These are phyloP conservation scores for Cadophora luteo-olivacea DNA, from an alignment of 2,329 filamentous ascomycete genomes.

Conservation along the genomic window DNA sequence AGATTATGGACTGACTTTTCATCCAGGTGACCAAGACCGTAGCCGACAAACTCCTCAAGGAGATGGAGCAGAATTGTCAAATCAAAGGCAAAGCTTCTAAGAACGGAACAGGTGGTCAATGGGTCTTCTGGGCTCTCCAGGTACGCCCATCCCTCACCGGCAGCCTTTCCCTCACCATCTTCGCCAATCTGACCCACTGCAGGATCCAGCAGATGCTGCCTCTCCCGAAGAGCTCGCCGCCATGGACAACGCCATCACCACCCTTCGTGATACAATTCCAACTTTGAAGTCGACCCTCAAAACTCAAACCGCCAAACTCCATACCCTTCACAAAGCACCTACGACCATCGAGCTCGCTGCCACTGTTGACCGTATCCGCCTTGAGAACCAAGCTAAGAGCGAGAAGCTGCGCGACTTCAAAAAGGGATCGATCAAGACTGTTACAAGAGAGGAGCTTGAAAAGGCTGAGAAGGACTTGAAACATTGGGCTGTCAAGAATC, in stretches of 20 bases:
- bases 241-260: slow-evolving; percentile 55
- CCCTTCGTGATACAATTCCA: slow-evolving; percentile 52
- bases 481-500: slow-evolving; percentile 48
- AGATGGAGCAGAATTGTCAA: slow-evolving; percentile 64
- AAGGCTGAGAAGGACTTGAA: slow-evolving; percentile 53
- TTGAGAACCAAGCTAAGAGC: slow-evolving; percentile 50
- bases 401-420: slow-evolving; percentile 51
- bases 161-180: too few species aligned
- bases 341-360: slow-evolving; percentile 57
- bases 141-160: slow-evolving; percentile 30
- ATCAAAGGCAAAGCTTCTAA: slow-evolving; percentile 57
- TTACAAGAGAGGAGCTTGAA: slow-evolving; percentile 55
- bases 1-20: slow-evolving; percentile 14
- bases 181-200: not conserved
- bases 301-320: slow-evolving; percentile 52
- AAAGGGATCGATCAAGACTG: slow-evolving; percentile 47
- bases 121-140: slow-evolving; percentile 45
- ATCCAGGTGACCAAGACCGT: slow-evolving; percentile 51
- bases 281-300: slow-evolving; percentile 57
- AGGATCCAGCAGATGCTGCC: slow-evolving; percentile 57
- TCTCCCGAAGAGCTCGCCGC: slow-evolving; percentile 55
- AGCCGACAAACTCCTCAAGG: slow-evolving; percentile 66
- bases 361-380: slow-evolving; percentile 51
- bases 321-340: slow-evolving; percentile 49
- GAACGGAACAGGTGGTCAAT: slow-evolving; percentile 43